Percentiles rank a stretch among this genome's conserved stretches.
phyloP scores from a whole-genome alignment of 306 rosid genomes.

The Rubus parviflorus region DNA sequence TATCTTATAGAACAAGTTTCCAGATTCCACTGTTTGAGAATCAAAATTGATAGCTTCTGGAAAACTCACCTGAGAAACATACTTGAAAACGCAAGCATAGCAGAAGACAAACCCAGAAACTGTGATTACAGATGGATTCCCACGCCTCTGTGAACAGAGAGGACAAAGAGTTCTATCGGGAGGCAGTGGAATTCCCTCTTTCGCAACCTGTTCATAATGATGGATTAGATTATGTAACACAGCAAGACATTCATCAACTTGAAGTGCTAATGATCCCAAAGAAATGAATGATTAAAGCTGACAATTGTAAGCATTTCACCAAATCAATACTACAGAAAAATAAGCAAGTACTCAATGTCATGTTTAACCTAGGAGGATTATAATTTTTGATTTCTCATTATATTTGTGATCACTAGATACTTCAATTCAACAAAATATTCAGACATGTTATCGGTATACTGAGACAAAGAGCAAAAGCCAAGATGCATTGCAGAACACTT shows the following conservation, averaged over 20 bases:
- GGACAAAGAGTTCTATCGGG: conserved; percentile 79
- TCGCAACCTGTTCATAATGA: conserved; percentile 67
- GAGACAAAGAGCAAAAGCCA: conserved; percentile 1
- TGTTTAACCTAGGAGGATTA: neutral
- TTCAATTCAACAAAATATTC: neutral
- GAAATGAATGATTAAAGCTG: neutral
- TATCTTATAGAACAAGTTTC: neutral
- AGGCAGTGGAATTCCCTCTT: conserved; percentile 82
- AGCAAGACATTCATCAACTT: neutral
- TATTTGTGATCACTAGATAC: neutral
- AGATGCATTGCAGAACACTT: conserved; percentile 23
- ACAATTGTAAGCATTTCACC: neutral
- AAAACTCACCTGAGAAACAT: conserved; percentile 78
- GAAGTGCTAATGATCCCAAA: neutral
- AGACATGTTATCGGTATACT: neutral
- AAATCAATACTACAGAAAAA: neutral
- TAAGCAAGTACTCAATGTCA: neutral
- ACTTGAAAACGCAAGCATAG: conserved; percentile 89
- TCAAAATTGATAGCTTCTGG: conserved; percentile 9
- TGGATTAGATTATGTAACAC: conserved; percentile 14
- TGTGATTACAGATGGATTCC: conserved; percentile 87
- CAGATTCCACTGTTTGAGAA: neutral
- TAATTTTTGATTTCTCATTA: neutral
- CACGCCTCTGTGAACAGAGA: conserved; percentile 85
- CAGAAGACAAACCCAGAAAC: conserved; percentile 94